Base-by-base conservation (phyloP, 306 rosid species). In the Acacia acuminata region DNA sequence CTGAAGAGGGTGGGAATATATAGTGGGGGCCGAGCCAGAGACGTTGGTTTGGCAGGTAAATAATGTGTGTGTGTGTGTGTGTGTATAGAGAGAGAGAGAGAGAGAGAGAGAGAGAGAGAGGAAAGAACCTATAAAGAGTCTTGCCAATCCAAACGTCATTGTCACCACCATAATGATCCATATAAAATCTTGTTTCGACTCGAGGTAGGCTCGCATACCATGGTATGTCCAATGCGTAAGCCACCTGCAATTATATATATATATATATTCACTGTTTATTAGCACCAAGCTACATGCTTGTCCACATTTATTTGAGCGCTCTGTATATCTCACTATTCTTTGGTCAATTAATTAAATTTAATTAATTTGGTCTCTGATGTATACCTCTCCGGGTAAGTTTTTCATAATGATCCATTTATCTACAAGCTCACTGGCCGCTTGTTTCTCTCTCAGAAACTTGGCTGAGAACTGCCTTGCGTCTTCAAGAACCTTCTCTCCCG, bases 61-160 rank as follows among this genome's bases (percentile, higher is more conserved):
- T 36, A 36, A 27, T 36, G 38, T 36, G 38, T 36, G 38, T 36
- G 40, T 5, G 40, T 36, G 40, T 34, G 38, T 34, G 0, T 8
- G n/a, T n/a, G n/a, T n/a, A n/a, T n/a, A n/a, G 27, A 27, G 27
- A 27, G 27, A 27, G 27, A 43, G 10, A 43, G 20, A 19, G 27
- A 27, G 27, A 27, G 27, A 27, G 27, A 43, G 10, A 43, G 20
- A 19, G 30, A 19, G 8, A 36, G 27, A 7, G 11, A 0, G 5
- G 3, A 3, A 30, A 30, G 32, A 69, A 93, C 99, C 98, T 92
- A 77, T 96, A 96, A 16, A 96, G 97, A 40, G 98, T 92, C 88
- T 96, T 96, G 60, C 99, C 99, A n/a, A 96, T 96, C 99, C 99
- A 96, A 0, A 93, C 88, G 53, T 96, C 99, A 80, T 64, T 75